Base-by-base conservation (phyloP, 768 basidiomycete species). In the Lactarius sp. region DNA sequence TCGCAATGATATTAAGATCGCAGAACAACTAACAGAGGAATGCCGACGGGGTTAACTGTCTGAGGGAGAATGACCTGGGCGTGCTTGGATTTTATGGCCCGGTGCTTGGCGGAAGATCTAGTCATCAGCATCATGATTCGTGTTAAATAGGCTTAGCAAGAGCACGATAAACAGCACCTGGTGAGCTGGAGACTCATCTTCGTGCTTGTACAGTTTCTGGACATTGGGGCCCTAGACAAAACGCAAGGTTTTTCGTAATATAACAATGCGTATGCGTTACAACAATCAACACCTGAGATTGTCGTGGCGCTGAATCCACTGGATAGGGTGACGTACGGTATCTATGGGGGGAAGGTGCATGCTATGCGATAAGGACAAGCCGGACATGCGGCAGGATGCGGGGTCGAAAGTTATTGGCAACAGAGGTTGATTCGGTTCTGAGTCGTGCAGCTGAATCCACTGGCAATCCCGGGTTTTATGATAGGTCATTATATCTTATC, bases 151-250 rank as follows among this genome's bases (percentile, higher is more conserved):
- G 14, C 22, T 20, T 10, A n/a, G 22, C 8, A 36, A 55, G 16
- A 46, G 8, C 8, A 39, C 22, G 14, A 50, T 51, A 72, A 18
- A 27, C 31, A 31, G 50, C 69, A 88, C 92, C 79, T 86, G 85
- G 74, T 95, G 93, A 9, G 92, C 92, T 75, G 94, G 91, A 1
- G 92, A 94, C 58, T 94, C 88, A 65, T 86, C 83, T 72, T 94
- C 93, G 59, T 88, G 82, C 69, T 79, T 86, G 75, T 82, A 80
- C 62, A 83, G 81, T 68, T 81, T 85, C 73, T 90, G 82, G 44
- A 79, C 85, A 71, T 87, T 85, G 64, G 80, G 79, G 34, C 89
- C 83, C 87, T 91, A 85, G 34, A 49, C 83, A 52, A 37, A 62
- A 46, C 31, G 51, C 58, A 59, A 31, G 46, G 55, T 27, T 27